Percentiles rank a stretch among this genome's conserved stretches.
These are phyloP conservation scores for Forsythia viridissima DNA, from an alignment of 257 asterid species.

Conservation along the genomic window DNA sequence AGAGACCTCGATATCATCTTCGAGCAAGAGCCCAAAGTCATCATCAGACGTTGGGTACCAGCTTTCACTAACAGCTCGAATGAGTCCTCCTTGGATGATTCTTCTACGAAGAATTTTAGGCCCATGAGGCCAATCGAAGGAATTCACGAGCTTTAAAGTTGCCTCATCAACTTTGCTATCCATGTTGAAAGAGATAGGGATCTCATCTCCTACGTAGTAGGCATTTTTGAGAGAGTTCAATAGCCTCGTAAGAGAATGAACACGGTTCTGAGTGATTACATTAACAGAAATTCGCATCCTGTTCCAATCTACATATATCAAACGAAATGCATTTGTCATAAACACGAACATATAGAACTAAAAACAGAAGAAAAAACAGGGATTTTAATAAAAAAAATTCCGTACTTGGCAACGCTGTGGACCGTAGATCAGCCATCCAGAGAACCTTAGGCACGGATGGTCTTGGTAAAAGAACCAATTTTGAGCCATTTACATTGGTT, in stretches of 20 bases:
- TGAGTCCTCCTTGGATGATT: conserved; percentile 92
- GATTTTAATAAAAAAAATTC: not conserved
- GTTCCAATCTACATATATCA: conserved; percentile 73
- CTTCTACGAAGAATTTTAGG: conserved; percentile 70
- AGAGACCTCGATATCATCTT: conserved; percentile 93
- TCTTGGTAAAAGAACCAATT: conserved; percentile 68
- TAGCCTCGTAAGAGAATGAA: conserved; percentile 61
- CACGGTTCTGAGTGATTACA: conserved; percentile 86
- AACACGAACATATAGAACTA: not conserved
- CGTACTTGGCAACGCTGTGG: conserved; percentile 86
- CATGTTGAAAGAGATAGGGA: conserved; percentile 82
- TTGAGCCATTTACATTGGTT: conserved; percentile 35
- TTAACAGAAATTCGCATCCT: conserved; percentile 67
- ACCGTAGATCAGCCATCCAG: conserved; percentile 94
- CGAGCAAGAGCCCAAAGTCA: conserved; percentile 79
- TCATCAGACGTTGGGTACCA: conserved; percentile 95
- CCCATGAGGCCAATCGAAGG: conserved; percentile 88
- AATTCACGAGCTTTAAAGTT: conserved; percentile 63
- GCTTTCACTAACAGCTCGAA: conserved; percentile 90
- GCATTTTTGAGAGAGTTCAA: conserved; percentile 75
- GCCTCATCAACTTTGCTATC: conserved; percentile 84
- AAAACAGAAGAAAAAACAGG: not conserved
- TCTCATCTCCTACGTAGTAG: conserved; percentile 78
- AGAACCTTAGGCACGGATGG: conserved; percentile 62
- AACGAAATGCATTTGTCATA: conserved; percentile 1